These are phyloP conservation scores for Prosopis cineraria DNA, from an alignment of 306 rosid species.

Conservation along the genomic window DNA sequence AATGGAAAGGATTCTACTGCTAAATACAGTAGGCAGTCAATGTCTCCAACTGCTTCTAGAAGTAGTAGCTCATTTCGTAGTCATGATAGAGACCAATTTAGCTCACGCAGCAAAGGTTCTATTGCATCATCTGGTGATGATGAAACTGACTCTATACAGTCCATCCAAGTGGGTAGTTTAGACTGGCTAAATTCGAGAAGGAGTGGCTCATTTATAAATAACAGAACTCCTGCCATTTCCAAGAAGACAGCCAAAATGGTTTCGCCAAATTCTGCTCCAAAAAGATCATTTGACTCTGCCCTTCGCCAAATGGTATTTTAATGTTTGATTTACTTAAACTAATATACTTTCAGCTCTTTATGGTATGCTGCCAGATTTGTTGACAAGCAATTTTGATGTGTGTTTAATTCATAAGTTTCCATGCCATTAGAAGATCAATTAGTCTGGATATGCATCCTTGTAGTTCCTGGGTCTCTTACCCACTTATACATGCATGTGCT, in stretches of 20 bases:
- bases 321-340: conserved; percentile 17
- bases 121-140: conserved; percentile 75
- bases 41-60: conserved; percentile 81
- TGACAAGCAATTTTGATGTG: conserved; percentile 15
- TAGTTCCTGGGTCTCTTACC: conserved; percentile 4
- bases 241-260: conserved; percentile 56
- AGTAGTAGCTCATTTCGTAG: conserved; percentile 69
- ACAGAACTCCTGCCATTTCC: conserved; percentile 53
- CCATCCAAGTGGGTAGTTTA: conserved; percentile 63
- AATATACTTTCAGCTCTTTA: background rate
- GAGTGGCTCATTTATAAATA: conserved; percentile 51
- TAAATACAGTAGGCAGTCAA: conserved; percentile 63
- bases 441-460: background rate
- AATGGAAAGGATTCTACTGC: conserved; percentile 59
- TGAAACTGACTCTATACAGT: conserved; percentile 68
- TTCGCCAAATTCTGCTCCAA: conserved; percentile 73
- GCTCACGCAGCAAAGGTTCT: conserved; percentile 80
- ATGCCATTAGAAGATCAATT: conserved; percentile 6
- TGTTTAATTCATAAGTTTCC: background rate
- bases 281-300: conserved; percentile 76
- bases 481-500: background rate
- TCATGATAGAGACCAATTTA: conserved; percentile 75
- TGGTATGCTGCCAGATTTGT: conserved; percentile 8
- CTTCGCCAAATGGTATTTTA: conserved; percentile 72
- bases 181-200: conserved; percentile 58